Base-by-base conservation (phyloP, 2,329 filamentous ascomycete species). In the Cercospora sojina region DNA sequence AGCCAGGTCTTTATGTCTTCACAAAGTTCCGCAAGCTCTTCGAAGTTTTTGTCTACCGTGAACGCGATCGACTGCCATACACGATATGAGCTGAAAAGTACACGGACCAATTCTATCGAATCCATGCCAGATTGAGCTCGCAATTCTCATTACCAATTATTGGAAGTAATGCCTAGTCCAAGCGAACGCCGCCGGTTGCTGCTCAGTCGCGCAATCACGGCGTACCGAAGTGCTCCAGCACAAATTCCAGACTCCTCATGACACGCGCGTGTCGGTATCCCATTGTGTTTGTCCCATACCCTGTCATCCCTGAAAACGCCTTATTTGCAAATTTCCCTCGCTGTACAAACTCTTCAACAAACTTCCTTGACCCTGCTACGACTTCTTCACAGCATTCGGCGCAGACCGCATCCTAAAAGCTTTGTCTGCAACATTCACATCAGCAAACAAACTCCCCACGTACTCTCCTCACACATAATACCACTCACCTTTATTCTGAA, bases 401-500 rank as follows among this genome's bases (percentile, higher is more conserved):
- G 77, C 75, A 63, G 82, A 83, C 29, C 80, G 77, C 70, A 82
- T 78, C 47, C 81, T 74, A 64, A 83, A 83, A 53, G 80, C 79
- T 64, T 83, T 83, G 68, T 83, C 81, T 83, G 63, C 20, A 38
- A 9, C 8, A 68, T 67, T 31, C 32, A 41, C 43, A 10, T 23
- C 35, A 47, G 62, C 62, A 61, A 38, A n/a, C 41, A 31, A 51
- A 1, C 9, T 16, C 5, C 18, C 29, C 3, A 3, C 8, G n/a
- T 16, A 18, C 8, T 12, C 51, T 61, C 47, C n/a, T 13, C 31
- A 53, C 20, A 3, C 27, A 16, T 27, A 8, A 27, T n/a, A 23
- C 8, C 16, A 73, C 75, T 76, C 80, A 79, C 86, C 85, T 68
- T 87, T 83, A 70, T 84, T 85, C 74, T 85, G 83, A 31, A 91